These are phyloP conservation scores for Elsinoe australis DNA, from an alignment of 2,329 filamentous ascomycete species.

Conservation along the genomic window DNA sequence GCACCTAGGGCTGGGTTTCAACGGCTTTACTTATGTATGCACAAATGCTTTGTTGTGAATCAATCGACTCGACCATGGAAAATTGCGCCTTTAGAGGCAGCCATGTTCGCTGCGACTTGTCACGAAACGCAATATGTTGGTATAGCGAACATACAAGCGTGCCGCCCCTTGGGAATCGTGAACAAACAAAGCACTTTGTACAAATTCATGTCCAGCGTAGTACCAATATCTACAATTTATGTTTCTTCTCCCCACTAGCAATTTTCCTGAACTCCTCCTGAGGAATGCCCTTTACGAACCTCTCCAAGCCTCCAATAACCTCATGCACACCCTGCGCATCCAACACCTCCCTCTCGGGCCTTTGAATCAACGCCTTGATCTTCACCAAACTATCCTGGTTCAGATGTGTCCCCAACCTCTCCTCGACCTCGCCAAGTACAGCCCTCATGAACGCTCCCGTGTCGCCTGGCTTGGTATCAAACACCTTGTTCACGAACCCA, in stretches of 20 bases:
- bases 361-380: slow-evolving; percentile 77
- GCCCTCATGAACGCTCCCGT: slow-evolving; percentile 60
- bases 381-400: slow-evolving; percentile 68
- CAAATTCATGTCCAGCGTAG: too few relatives aligned
- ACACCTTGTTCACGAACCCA: slow-evolving; percentile 82
- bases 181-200: too few relatives aligned
- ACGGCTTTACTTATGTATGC: too few relatives aligned
- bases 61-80: too few relatives aligned
- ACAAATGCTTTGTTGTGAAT: too few relatives aligned
- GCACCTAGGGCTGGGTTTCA: too few relatives aligned
- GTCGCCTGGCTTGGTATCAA: slow-evolving; percentile 53
- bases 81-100: too few relatives aligned
- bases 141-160: too few relatives aligned
- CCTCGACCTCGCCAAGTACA: slow-evolving; percentile 73
- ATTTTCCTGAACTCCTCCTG: slow-evolving; percentile 84
- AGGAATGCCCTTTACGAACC: slow-evolving; percentile 72
- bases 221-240: slow-evolving; percentile 60
- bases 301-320: slow-evolving; percentile 75
- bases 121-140: too few relatives aligned
- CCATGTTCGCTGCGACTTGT: too few relatives aligned
- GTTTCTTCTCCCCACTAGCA: slow-evolving; percentile 80
- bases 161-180: too few relatives aligned
- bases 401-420: slow-evolving; percentile 70
- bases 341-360: slow-evolving; percentile 62
- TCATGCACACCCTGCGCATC: slow-evolving; percentile 74